Base-by-base conservation (phyloP, 495 filamentous ascomycete species). In the Cairneyella variabilis region DNA sequence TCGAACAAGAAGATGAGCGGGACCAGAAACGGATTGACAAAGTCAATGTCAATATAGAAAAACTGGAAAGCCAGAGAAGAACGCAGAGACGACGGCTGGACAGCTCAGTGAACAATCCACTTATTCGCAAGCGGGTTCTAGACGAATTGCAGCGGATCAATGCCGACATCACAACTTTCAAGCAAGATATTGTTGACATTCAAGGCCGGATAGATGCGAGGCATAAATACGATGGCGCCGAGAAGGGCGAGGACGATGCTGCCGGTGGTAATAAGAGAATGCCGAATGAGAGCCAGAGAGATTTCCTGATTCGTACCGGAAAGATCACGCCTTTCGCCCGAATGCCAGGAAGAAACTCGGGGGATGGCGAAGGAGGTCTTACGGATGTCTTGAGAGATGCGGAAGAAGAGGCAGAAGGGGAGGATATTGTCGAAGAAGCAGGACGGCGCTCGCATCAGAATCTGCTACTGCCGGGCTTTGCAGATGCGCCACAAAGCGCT, bases 271-370 rank as follows among this genome's bases (percentile, higher is more conserved):
- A 80, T 30, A 57, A 74, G 73, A 80, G 78, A 47, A 66, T 91
- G 53, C 82, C 88, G 14, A 83, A 85, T 59, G 93, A 97, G 70
- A 90, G 78, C 12, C 82, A 88, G 46, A 80, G 91, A 42, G 90
- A 95, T 25, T 97, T 89, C 65, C 78, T 98, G 43, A 91, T 98
- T 28, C 80, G 93, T 5, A 98, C 92, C 0, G 93, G 93, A 47
- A 96, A 97, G 68, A 98, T 98, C 59, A 98, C 93, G 0, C 93
- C 93, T 0, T 97, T 98, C 53, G 85, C 91, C 2, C 84, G 83
- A 46, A 77, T 91, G 60, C 75, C 76, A 38, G 75, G 74, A 26
- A 71, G 74, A 20, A 66, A 71, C 17, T 71, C 73, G 12, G 73
- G 74, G 34, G 81, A 78, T 1, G 71, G 78, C 5, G 72, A 80